Evolutionary conservation across 768 basidiomycete species (phyloP), one percentile per base, ranked within the genome.

Genomic region (Boletus coccyginus): DNA sequence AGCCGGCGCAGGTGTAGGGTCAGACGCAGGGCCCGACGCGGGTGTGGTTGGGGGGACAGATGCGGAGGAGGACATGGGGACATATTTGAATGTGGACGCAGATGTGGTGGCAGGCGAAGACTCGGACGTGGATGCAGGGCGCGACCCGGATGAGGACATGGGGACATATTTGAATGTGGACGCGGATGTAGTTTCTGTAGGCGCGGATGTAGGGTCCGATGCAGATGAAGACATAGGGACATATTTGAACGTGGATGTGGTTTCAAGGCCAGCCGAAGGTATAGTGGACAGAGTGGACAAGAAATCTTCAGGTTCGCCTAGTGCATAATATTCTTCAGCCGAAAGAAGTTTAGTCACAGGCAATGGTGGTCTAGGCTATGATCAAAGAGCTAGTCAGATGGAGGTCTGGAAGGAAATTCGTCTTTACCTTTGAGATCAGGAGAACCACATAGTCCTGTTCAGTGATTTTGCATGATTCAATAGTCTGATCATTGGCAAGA

Each of bases 401-500:
- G n/a, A 39, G 7, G 21, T 24, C 21, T 11, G n/a, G 19, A 29
- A 29, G 19, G 17, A 24, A 1, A 8, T 6, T 3, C 5, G 6
- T 7, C 24, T 7, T 31, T 16, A 51, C 55, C 45, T 11, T 46
- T 11, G 45, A 33, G 17, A 56, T 40, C n/a, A 45, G 24, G 1
- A 56, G 44, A 32, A 56, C 38, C 10, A 56, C 13, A 10, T 29
- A 56, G 17, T 45, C 44, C 11, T 35, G 41, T 17, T 41, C 55
- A 7, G 10, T 46, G 16, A 56, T 42, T 29, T n/a, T 46, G 39
- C 31, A 56, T 9, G 50, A 51, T 41, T 56, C 55, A 9, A 56
- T 5, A 9, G 55, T 56, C 50, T 6, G 42, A 9, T 51, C 39
- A 32, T 56, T 41, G 21, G 3, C 32, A 24, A 56, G 32, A n/a